Percentiles rank a stretch among this genome's conserved stretches.
Conservation (phyloP, 495 filamentous ascomycete species). For the Penicillium salamii region DNA sequence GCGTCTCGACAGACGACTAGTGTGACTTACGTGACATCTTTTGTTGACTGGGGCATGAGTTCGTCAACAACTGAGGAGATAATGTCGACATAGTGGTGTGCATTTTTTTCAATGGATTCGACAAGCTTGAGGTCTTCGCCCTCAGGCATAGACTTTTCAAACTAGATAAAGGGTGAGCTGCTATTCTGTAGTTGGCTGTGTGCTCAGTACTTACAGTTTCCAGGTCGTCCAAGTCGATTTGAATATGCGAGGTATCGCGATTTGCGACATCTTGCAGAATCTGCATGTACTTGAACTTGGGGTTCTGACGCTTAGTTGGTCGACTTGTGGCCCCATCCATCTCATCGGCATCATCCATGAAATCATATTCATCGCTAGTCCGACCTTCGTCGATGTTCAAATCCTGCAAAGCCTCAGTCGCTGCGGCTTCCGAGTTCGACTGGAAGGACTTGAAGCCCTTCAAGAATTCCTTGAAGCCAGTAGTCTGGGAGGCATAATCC, state of each 20-base stretch:
- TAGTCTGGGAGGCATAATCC: constrained; percentile 83
- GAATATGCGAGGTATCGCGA: constrained; percentile 65
- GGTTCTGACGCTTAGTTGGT: constrained; percentile 43
- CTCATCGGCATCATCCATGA: constrained; percentile 83
- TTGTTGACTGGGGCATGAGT: constrained; percentile 74
- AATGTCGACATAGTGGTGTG: constrained; percentile 93
- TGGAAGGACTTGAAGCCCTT: constrained; percentile 80
- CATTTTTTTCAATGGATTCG: constrained; percentile 80
- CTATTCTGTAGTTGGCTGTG: background rate
- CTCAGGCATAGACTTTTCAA: constrained; percentile 65
- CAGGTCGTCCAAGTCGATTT: constrained; percentile 89
- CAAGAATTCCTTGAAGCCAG: constrained; percentile 85
- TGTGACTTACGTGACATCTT: constrained; percentile 68
- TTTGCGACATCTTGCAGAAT: constrained; percentile 86
- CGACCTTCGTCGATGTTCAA: constrained; percentile 85
- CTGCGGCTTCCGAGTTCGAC: constrained; percentile 64
- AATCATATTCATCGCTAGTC: constrained; percentile 90
- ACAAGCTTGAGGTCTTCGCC: constrained; percentile 68
- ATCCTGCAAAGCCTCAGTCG: constrained; percentile 71
- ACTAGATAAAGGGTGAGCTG: constrained; percentile 37
- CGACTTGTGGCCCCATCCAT: constrained; percentile 41
- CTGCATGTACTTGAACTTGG: constrained; percentile 86
- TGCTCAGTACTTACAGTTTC: constrained; percentile 52
- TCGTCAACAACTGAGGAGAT: constrained; percentile 85
- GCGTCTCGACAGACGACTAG: background rate